phyloP scores from a whole-genome alignment of 306 rosid species.

The Phaseolus lunatus region DNA sequence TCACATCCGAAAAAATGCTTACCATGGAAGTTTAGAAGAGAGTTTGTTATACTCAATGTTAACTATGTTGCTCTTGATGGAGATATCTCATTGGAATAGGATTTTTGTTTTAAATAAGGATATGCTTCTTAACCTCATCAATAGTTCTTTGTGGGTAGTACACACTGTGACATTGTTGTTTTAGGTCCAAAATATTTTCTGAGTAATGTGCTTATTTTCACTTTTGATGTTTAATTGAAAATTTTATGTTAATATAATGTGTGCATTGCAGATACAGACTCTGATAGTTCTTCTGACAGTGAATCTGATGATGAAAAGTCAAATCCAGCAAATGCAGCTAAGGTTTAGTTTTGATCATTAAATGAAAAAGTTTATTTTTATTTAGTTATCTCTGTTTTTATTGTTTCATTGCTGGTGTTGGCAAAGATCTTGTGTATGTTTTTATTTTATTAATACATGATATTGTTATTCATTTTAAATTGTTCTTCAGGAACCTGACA shows the following conservation, averaged over 20 bases:
- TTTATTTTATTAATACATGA: not conserved
- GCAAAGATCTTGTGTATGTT: slow-evolving; percentile 18
- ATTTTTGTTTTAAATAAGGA: slow-evolving; percentile 11
- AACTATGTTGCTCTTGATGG: too few relatives aligned
- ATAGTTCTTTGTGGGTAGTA: slow-evolving; percentile 8
- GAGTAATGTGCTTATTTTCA: slow-evolving; percentile 11
- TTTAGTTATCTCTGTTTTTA: not conserved
- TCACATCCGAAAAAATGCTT: too few relatives aligned
- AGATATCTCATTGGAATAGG: not conserved
- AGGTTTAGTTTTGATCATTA: slow-evolving; percentile 52
- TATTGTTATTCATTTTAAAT: slow-evolving; percentile 14
- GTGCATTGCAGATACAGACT: slow-evolving; percentile 58
- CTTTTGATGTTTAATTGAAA: slow-evolving; percentile 21
- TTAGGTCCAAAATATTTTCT: slow-evolving; percentile 34
- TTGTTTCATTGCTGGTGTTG: slow-evolving; percentile 43
- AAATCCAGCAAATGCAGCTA: slow-evolving; percentile 52
- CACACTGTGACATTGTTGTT: slow-evolving; percentile 32
- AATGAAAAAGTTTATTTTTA: slow-evolving; percentile 12
- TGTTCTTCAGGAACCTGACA: slow-evolving; percentile 63
- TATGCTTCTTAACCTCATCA: slow-evolving; percentile 17
- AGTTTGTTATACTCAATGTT: too few relatives aligned
- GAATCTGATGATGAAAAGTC: slow-evolving; percentile 61
- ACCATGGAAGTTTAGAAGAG: too few relatives aligned
- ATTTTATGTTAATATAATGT: slow-evolving; percentile 25
- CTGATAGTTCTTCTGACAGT: slow-evolving; percentile 66